These are phyloP conservation scores for Austropuccinia psidii DNA, from an alignment of 1,284 basidiomycete genomes.

Conservation along the genomic window DNA sequence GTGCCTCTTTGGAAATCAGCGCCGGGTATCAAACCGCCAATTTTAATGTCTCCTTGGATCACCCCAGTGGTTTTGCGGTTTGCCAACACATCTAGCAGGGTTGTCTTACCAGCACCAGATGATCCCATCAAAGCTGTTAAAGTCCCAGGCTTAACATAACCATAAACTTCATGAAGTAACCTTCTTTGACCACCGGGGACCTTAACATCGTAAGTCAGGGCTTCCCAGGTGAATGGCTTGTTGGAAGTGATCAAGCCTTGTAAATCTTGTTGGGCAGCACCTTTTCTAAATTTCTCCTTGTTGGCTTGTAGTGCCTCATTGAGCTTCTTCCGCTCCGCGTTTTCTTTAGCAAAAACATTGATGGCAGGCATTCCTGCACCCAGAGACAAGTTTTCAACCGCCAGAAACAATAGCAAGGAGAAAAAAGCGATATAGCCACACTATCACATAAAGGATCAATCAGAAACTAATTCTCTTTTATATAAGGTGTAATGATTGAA, in stretches of 20 bases:
- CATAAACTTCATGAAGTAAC: conserved; percentile 52
- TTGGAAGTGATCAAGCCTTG: neutral
- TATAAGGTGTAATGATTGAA: neutral
- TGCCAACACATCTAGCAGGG: conserved; percentile 54
- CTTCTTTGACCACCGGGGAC: conserved; percentile 48
- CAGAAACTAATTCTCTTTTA: neutral
- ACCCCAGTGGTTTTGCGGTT: conserved; percentile 48
- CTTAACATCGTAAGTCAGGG: conserved; percentile 51
- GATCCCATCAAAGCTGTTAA: conserved; percentile 51
- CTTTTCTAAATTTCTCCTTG: conserved; percentile 46
- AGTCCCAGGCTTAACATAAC: conserved; percentile 53
- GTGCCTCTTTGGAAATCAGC: conserved; percentile 54
- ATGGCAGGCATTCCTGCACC: conserved; percentile 28
- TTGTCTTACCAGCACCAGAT: conserved; percentile 50
- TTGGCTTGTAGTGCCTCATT: conserved; percentile 57
- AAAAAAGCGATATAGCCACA: conserved; percentile 24
- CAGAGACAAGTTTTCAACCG: conserved; percentile 24
- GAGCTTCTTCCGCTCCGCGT: conserved; percentile 50
- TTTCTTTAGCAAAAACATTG: conserved; percentile 32
- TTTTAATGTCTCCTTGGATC: conserved; percentile 49
- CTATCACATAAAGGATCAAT: neutral
- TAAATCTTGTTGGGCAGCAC: conserved; percentile 6
- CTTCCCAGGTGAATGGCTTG: conserved; percentile 49
- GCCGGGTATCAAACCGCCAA: conserved; percentile 53
- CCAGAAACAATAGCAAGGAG: neutral